A percentile compares a stretch with the other conserved stretches of the same genome.
phyloP scores from a whole-genome alignment of 176 grass and related monocot species.

The Oryza meyeriana region DNA sequence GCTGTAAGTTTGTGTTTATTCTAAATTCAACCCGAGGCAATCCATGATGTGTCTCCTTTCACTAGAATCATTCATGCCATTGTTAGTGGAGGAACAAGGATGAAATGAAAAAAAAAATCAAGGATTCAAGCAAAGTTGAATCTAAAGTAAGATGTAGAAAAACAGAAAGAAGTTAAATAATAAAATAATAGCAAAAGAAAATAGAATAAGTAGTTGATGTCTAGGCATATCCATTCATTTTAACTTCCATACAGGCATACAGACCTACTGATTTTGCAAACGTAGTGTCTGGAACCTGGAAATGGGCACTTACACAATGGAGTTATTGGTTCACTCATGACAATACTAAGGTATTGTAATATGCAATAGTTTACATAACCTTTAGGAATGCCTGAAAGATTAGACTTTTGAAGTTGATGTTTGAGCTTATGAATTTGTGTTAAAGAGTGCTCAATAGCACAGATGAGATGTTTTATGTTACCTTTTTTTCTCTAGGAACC shows the following conservation, averaged over 20 bases:
- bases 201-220: neutral
- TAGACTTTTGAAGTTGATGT: neutral
- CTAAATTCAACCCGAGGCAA: neutral
- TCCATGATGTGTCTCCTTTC: conserved; percentile 1
- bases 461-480: neutral
- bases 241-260: neutral
- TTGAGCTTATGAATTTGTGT: neutral
- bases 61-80: neutral
- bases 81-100: neutral
- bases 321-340: neutral
- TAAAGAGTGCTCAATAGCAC: neutral
- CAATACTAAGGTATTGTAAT: neutral
- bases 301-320: neutral
- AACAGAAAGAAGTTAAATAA: neutral
- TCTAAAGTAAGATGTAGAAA: conserved; percentile 5
- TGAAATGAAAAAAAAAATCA: conserved; percentile 13
- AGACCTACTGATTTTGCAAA: neutral
- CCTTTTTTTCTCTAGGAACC: neutral
- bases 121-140: conserved; percentile 11
- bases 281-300: neutral
- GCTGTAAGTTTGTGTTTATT: neutral
- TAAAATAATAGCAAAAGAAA: neutral
- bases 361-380: neutral
- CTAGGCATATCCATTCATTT: neutral
- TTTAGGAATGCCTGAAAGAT: neutral